Percentiles rank a stretch among this genome's conserved stretches.
Evolutionary conservation across 148 eudicot genomes (phyloP).

Genomic region (Amaranthus palmeri): DNA sequence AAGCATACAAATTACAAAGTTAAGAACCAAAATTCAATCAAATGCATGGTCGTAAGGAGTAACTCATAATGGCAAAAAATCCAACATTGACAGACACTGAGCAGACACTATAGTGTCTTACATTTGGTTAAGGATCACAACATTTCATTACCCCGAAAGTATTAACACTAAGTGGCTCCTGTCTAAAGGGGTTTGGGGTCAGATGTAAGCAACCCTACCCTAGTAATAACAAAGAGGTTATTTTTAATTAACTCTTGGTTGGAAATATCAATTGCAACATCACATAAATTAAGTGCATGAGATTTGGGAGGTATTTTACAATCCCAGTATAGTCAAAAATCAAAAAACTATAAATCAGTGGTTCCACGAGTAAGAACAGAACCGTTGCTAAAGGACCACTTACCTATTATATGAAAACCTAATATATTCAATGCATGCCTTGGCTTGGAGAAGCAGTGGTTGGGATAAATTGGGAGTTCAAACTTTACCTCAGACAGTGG

Average conservation of each 20-base stretch:
- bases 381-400: background rate
- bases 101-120: background rate
- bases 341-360: too few species aligned
- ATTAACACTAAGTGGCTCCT: too few species aligned
- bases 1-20: constrained; percentile 5
- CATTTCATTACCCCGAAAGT: too few species aligned
- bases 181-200: background rate
- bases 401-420: background rate
- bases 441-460: background rate
- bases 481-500: background rate
- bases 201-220: background rate
- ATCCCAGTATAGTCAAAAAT: too few species aligned
- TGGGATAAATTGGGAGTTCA: background rate
- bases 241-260: too few species aligned
- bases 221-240: background rate
- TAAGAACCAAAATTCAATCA: background rate
- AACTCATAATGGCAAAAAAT: background rate
- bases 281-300: too few species aligned
- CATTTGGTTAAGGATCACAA: too few species aligned
- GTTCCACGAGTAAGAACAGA: too few species aligned
- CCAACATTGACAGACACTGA: background rate
- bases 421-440: background rate
- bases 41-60: background rate
- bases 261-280: too few species aligned
- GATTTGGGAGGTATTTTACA: too few species aligned